A percentile compares a stretch with the other conserved stretches of the same genome.
These are phyloP conservation scores for Morella rubra DNA, from an alignment of 306 rosid species.

Conservation along the genomic window DNA sequence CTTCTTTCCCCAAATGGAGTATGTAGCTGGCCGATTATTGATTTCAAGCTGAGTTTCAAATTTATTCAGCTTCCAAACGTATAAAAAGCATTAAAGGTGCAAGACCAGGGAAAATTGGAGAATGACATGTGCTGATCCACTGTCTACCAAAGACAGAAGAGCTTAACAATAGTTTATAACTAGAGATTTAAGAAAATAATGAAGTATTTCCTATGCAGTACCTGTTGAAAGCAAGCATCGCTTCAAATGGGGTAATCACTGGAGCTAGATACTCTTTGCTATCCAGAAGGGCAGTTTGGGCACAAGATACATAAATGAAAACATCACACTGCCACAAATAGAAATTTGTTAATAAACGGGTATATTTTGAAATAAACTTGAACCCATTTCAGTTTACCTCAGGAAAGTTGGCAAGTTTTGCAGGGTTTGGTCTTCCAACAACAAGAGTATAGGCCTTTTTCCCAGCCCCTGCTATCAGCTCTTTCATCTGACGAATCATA, in stretches of 20 bases:
- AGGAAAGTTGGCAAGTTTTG: constrained; percentile 95
- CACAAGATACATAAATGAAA: constrained; percentile 81
- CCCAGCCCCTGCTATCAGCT: constrained; percentile 70
- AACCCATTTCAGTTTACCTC: constrained; percentile 53
- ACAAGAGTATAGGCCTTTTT: constrained; percentile 83
- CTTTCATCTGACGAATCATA: constrained; percentile 80
- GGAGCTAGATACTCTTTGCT: constrained; percentile 96
- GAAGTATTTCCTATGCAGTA: constrained; percentile 20
- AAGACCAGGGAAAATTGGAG: not conserved
- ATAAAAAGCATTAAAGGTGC: not conserved
- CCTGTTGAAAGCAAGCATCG: constrained; percentile 89
- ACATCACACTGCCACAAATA: constrained; percentile 73
- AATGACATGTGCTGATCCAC: not conserved
- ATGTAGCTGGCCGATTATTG: not conserved
- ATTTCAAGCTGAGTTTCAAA: not conserved
- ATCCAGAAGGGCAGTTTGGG: constrained; percentile 89
- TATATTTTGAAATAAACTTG: constrained; percentile 14
- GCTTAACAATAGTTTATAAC: not conserved
- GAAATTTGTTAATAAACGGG: constrained; percentile 14
- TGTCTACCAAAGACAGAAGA: not conserved
- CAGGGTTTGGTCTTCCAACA: constrained; percentile 94
- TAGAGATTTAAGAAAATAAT: not conserved
- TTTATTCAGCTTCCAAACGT: not conserved
- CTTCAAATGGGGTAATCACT: constrained; percentile 90
- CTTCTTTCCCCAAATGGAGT: not conserved